Base-by-base conservation (phyloP, 176 grass and related monocot species). In the Aegilops longissima region DNA sequence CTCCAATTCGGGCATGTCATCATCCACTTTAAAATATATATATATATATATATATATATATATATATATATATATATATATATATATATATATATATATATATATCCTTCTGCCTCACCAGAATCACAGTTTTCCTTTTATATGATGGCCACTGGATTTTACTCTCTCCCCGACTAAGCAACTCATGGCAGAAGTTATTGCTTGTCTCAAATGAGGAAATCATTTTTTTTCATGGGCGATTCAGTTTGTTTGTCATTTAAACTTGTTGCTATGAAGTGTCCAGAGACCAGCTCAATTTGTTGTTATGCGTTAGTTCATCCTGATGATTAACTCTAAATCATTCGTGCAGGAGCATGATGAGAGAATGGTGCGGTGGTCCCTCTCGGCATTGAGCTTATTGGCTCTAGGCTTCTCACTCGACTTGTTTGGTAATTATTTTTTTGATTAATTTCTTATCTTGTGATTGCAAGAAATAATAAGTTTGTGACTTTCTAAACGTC, bases 1-100 rank as follows among this genome's bases (percentile, higher is more conserved):
- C 84, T 97, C 70, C 95, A 97, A 66, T 90, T 95, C 31, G 95
- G 95, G 1, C 95, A 97, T 87, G 83, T 90, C 61, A 88, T 93
- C 63, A 77, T 93, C 58, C 87, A 93, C 77, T 91, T 92, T 70
- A 88, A 93, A 93, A 91, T 97, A 93, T 12, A 38, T 52, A 16
- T 11, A 93, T 17, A 38, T 11, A 16, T 11, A 93, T n/a, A 38
- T 52, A 91, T 97, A 93, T 12, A 38, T 52, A 16, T 11, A 93
- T 17, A 38, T 11, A 38, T 52, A 91, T 97, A 93, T 12, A 38
- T 52, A 16, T 11, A 93, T 17, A 91, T 97, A 93, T 12, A 38
- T 52, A 16, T 11, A 93, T 17, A 38, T 11, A 16, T 11, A 93
- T 12, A 38, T 52, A 91, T 97, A 93, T 12, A 38, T 52, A 16